Percentiles rank a stretch among this genome's conserved stretches.
phyloP scores from a whole-genome alignment of 495 filamentous ascomycete species.

The Xylaria castorea region DNA sequence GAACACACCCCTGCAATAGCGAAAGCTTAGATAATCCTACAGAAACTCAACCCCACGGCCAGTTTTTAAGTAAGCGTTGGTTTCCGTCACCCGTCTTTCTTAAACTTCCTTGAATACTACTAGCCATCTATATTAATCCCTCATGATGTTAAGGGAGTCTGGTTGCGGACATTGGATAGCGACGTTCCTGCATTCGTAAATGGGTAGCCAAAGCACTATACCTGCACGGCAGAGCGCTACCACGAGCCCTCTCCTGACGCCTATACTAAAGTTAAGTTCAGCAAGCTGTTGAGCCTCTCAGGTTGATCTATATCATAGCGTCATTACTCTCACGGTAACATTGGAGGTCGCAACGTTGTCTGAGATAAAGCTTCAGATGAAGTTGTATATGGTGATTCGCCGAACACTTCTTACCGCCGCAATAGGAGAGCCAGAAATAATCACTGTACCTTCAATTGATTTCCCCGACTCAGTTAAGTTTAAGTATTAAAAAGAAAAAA shows the following conservation, averaged over 20 bases:
- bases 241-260: neutral
- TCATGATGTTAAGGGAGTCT: neutral
- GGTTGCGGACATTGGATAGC: neutral
- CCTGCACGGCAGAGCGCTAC: neutral
- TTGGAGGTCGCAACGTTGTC: neutral
- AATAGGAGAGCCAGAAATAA: neutral
- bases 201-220: neutral
- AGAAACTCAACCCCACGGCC: neutral
- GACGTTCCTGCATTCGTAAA: neutral
- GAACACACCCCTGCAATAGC: neutral
- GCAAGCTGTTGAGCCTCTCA: neutral
- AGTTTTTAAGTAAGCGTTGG: neutral
- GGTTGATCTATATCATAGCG: neutral
- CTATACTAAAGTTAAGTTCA: neutral
- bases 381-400: neutral
- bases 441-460: neutral
- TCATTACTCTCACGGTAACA: neutral
- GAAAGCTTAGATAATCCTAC: neutral
- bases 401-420: too few species aligned
- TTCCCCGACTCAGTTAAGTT: neutral
- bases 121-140: neutral
- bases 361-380: neutral
- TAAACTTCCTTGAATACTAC: neutral
- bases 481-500: neutral
- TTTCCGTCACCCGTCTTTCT: neutral